Base-by-base conservation (phyloP, 2,329 filamentous ascomycete species). In the Metarhizium robertsii region DNA sequence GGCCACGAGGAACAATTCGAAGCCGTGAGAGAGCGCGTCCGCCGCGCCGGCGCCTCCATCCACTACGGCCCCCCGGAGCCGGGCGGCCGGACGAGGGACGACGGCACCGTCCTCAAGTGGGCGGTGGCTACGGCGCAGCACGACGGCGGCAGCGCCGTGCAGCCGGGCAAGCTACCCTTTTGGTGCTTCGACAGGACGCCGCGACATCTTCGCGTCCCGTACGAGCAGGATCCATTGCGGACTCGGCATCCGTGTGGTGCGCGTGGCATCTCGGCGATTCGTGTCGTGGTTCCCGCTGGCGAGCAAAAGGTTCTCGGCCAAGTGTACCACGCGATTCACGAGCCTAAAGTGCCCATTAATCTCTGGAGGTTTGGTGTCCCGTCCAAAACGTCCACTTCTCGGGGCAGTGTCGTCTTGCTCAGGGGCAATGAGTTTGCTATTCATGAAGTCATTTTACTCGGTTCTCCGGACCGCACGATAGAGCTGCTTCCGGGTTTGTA, bases 161-260 rank as follows among this genome's bases (percentile, higher is more conserved):
- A 70, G 8, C 69, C 78, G 0, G 82, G 84, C 0, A 69, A 70
- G 14, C 63, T 84, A 11, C 85, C 85, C 0, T 88, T 88, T 61
- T 88, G 79, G 75, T 85, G 82, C 62, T 75, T 87, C 50, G 85
- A 88, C 64, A 68, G 80, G 13, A 87, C 84, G 2, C 69, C 75
- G 2, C 67, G 85, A 6, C 60, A 69, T n/a, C 64, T 81, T 2
- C 69, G 85, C 0, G 84, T 86, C 2, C 81, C 84, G 0, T 69
- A 69, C 1, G 61, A 65, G 18, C 54, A 56, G 18, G 60, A 61
- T 25, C 59, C 6, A 25, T 56, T 58, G 14, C 60, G 65, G 16
- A 67, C 66, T 3, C 67, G 62, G 13, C 84, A 87, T 67, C 70
- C 78, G 0, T 79, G 71, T 6, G 76, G 75, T 0, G 79, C 74